phyloP scores from a whole-genome alignment of 345 rosid genomes.

The Brassica incana region DNA sequence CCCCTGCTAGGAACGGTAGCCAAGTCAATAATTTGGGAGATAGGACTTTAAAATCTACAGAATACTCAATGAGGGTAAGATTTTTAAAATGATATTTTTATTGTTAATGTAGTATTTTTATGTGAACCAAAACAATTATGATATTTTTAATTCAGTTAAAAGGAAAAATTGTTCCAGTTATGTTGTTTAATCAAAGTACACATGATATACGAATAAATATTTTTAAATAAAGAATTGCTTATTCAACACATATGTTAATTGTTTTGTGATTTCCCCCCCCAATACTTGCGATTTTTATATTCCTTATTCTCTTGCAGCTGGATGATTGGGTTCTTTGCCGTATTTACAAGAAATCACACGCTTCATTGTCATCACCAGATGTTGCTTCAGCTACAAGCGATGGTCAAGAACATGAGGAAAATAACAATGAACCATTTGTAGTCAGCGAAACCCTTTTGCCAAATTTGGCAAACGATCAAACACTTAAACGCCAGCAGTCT shows the following conservation, averaged over 20 bases:
- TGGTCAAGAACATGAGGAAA: slow-evolving; percentile 66
- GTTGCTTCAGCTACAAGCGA: slow-evolving; percentile 41
- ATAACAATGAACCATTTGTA: slow-evolving; percentile 38
- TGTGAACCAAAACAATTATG: background rate
- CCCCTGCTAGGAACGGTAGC: slow-evolving; percentile 24
- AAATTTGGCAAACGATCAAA: slow-evolving; percentile 35
- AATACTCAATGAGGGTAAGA: slow-evolving; percentile 90
- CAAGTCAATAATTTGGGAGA: slow-evolving; percentile 28
- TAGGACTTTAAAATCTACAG: slow-evolving; percentile 52
- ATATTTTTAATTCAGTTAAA: background rate
- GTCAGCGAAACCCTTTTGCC: slow-evolving; percentile 36
- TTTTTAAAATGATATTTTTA: background rate
- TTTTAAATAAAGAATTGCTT: background rate
- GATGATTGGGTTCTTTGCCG: slow-evolving; percentile 99
- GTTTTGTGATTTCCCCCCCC: background rate
- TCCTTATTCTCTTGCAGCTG: slow-evolving; percentile 46
- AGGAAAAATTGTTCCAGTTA: background rate
- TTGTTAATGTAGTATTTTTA: background rate
- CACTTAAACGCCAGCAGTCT: slow-evolving; percentile 64
- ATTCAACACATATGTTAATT: background rate
- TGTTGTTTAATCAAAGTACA: background rate
- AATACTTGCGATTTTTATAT: background rate
- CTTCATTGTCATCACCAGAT: slow-evolving; percentile 46
- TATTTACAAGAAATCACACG: slow-evolving; percentile 78
- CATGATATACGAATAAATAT: background rate